Percentiles rank a stretch among this genome's conserved stretches.
Evolutionary conservation across 129 eudicot genomes (phyloP).

Genomic region (Centaurea solstitialis): DNA sequence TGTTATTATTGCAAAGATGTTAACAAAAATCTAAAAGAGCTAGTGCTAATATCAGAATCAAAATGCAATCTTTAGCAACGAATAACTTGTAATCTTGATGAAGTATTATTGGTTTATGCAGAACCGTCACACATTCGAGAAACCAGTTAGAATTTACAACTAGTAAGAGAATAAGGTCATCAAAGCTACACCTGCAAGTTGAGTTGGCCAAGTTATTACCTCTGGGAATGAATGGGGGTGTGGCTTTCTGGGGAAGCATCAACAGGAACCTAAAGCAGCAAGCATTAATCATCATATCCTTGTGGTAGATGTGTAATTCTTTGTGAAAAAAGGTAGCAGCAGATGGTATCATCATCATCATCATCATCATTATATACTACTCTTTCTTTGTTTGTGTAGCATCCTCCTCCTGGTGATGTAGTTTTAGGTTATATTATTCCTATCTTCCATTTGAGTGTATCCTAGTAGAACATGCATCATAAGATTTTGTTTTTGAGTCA

Average conservation of each 20-base stretch:
- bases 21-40: not conserved
- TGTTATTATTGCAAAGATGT: not conserved
- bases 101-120: constrained; percentile 37
- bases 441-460: constrained; percentile 34
- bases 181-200: constrained; percentile 19
- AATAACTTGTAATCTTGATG: constrained; percentile 7
- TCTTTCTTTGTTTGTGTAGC: constrained; percentile 36
- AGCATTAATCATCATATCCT: constrained; percentile 13
- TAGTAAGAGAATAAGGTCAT: constrained; percentile 31
- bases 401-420: constrained; percentile 41
- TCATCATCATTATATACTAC: not conserved
- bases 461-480: constrained; percentile 37
- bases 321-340: constrained; percentile 31
- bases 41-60: not conserved
- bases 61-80: not conserved
- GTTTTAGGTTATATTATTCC: constrained; percentile 36
- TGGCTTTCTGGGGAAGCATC: constrained; percentile 24
- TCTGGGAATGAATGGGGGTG: constrained; percentile 5
- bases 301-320: constrained; percentile 36
- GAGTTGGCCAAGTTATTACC: constrained; percentile 10
- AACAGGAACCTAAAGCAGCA: constrained; percentile 26
- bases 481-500: constrained; percentile 37
- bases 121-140: constrained; percentile 85
- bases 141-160: constrained; percentile 77
- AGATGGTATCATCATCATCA: not conserved